These are phyloP conservation scores for Chaetothyriales sp. DNA, from an alignment of 2,329 filamentous ascomycete species.

Conservation along the genomic window DNA sequence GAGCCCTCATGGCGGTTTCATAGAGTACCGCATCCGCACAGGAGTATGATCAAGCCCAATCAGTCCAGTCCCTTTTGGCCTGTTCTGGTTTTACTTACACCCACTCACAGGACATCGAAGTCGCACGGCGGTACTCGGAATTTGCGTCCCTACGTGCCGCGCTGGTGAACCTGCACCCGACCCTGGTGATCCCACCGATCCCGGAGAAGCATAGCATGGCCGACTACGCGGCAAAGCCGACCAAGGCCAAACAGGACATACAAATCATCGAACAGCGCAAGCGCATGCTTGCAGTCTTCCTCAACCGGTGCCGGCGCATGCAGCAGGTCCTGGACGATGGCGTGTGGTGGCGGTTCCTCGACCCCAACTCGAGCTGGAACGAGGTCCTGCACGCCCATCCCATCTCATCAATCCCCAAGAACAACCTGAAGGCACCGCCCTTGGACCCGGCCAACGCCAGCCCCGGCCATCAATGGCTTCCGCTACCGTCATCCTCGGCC, in stretches of 20 bases:
- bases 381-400: slow-evolving; percentile 92
- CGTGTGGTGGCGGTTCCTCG: slow-evolving; percentile 94
- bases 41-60: too few species aligned
- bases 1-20: slow-evolving; percentile 82
- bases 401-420: slow-evolving; percentile 81
- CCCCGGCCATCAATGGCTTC: slow-evolving; percentile 71
- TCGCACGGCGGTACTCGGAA: slow-evolving; percentile 88
- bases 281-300: slow-evolving; percentile 88
- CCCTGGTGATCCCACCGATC: slow-evolving; percentile 87
- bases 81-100: slow-evolving; percentile 3
- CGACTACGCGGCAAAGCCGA: slow-evolving; percentile 94
- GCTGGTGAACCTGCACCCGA: slow-evolving; percentile 81
- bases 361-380: slow-evolving; percentile 96
- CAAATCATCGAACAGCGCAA: slow-evolving; percentile 94
- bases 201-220: slow-evolving; percentile 98
- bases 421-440: slow-evolving; percentile 86
- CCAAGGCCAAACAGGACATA: slow-evolving; percentile 92
- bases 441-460: slow-evolving; percentile 87
- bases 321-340: slow-evolving; percentile 81
- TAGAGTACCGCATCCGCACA: slow-evolving; percentile 92
- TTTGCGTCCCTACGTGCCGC: slow-evolving; percentile 84
- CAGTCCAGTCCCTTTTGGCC: too few species aligned
- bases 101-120: slow-evolving; percentile 64
- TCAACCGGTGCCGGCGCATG: slow-evolving; percentile 89
- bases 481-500: slow-evolving; percentile 68